Base-by-base conservation (phyloP, 2,329 filamentous ascomycete genomes). In the Penicillium expansum region DNA sequence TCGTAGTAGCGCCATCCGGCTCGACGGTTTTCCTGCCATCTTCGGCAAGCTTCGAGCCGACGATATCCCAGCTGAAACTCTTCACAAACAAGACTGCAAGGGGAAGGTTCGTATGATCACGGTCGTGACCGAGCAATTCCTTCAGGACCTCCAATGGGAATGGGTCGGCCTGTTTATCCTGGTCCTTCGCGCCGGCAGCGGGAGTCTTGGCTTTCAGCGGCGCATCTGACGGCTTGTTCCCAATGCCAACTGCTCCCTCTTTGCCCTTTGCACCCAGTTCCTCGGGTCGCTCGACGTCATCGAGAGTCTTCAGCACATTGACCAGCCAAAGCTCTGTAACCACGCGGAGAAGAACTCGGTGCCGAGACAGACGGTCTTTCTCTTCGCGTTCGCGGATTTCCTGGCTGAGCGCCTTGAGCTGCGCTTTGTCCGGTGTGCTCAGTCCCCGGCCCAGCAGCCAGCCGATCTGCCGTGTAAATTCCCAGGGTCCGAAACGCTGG, bases 121-220 rank as follows among this genome's bases (percentile, higher is more conserved):
- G 86, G 72, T 99, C 94, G 70, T 97, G 88, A 8, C 92, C 92
- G 16, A 99, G 83, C 62, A 99, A 83, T 71, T 99, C 95, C 77
- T 99, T 99, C 39, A 99, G 79, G n/a, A 97, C 93, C 73, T 99
- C 94, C 20, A 99, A 80, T 4, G 95, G 95, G 65, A 99, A 97
- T 0, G 94, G 94, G 62, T 99, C 94, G 2, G 91, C 84, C 58
- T 89, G 86, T 39, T 83, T 85, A 29, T 83, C 82, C 62, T 86
- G 85, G 57, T 86, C 84, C 51, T 78, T 80, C 38, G 76, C 71
- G 10, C 48, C 54, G 4, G 80, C 65, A 77, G 80, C 79, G 81
- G 89, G 60, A 77, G 74, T 45, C 79, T 80, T 83, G 7, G 81
- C 77, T 73, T 92, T 96, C 35, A 83, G 79, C 39, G 84, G 79